Evolutionary conservation across 306 rosid genomes (phyloP), one percentile per base, ranked within the genome.

Genomic region (Acmispon strigosus): DNA sequence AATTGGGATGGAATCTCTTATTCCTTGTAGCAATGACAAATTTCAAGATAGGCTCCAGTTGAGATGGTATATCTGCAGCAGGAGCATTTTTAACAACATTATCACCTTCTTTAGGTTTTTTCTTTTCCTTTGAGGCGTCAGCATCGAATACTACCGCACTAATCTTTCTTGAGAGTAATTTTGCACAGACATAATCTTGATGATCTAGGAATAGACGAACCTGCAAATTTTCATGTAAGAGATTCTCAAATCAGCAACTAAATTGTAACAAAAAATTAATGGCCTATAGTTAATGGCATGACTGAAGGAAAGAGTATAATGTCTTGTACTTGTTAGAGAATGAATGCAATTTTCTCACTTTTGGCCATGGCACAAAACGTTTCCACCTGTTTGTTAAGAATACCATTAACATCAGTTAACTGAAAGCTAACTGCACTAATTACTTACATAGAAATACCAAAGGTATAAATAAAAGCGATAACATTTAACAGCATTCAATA

Each of bases 281-380:
- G 12, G n/a, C 6, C 10, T 5, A 15, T n/a, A 51, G 17, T 19
- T 13, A 63, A 20, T 43, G 34, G 52, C 51, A 39, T 37, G 16
- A 13, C 29, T 17, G 4, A 52, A n/a, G 1, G 9, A 43, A 39
- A 68, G 24, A 62, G 37, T 61, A 59, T 17, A 52, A 7, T 36
- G n/a, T 34, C 55, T 3, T 81, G 5, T 87, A 91, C 97, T 87
- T 91, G 97, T 66, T 91, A 96, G 49, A 91, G 97, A 84, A 88
- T 88, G 84, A 88, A 91, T 5, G 96, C 96, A n/a, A 86, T 88
- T 88, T 91, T 91, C n/a, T n/a, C n/a, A n/a, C n/a, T n/a, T n/a
- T n/a, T n/a, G n/a, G n/a, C n/a, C n/a, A n/a, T n/a, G n/a, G n/a
- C n/a, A n/a, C n/a, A n/a, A n/a, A n/a, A n/a, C n/a, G n/a, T n/a